phyloP scores from a whole-genome alignment of 257 asterid species.

The Eucommia ulmoides region DNA sequence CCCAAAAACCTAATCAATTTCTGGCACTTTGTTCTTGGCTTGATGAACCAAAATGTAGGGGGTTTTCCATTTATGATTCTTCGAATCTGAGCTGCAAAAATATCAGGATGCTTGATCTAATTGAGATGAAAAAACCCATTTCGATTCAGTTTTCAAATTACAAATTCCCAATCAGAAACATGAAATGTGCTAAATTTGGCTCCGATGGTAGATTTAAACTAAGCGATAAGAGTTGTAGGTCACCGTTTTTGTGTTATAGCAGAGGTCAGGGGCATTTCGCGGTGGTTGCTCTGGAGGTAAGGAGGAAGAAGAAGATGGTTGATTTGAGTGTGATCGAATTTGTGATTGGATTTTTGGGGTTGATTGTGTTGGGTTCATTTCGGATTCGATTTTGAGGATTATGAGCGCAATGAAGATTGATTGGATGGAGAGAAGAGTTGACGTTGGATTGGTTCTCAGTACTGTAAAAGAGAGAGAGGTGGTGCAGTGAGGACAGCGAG shows the following conservation, averaged over 20 bases:
- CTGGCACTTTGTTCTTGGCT: too few relatives aligned
- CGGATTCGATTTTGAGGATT: slow-evolving; percentile 23
- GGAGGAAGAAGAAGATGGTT: slow-evolving; percentile 22
- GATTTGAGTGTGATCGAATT: slow-evolving; percentile 34
- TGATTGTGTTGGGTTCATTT: slow-evolving; percentile 24
- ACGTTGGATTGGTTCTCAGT: slow-evolving; percentile 42
- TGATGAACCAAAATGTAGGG: too few relatives aligned
- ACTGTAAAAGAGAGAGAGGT: too few relatives aligned
- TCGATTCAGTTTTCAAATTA: slow-evolving; percentile 25
- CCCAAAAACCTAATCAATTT: too few relatives aligned
- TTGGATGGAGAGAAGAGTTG: slow-evolving; percentile 47
- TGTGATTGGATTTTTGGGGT: slow-evolving; percentile 29
- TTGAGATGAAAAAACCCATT: slow-evolving; percentile 41
- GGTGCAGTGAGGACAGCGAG: too few relatives aligned
- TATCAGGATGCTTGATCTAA: slow-evolving; percentile 34
- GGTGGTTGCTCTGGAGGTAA: slow-evolving; percentile 21
- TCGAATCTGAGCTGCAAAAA: slow-evolving; percentile 22
- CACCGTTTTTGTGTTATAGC: slow-evolving; percentile 29
- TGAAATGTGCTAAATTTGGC: slow-evolving; percentile 48
- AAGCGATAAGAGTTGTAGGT: slow-evolving; percentile 23
- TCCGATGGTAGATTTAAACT: slow-evolving; percentile 26
- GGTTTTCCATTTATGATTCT: slow-evolving; percentile 54
- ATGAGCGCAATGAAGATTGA: slow-evolving; percentile 23
- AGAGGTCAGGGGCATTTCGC: slow-evolving; percentile 55
- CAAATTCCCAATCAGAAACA: neutral